phyloP scores from a whole-genome alignment of 2,329 filamentous ascomycete species.

The Ophiosphaerella herpotricha region DNA sequence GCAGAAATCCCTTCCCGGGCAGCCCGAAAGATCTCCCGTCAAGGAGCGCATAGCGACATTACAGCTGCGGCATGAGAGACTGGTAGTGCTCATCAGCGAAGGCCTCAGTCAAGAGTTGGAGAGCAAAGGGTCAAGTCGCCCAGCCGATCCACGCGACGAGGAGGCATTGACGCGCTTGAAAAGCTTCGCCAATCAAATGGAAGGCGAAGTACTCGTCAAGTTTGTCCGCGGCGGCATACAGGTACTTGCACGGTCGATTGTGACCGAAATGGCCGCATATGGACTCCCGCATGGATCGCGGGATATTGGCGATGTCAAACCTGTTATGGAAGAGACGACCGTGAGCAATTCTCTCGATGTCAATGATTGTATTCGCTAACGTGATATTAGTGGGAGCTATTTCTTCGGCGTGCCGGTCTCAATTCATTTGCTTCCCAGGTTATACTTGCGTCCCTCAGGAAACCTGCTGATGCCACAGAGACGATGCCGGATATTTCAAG shows the following conservation, averaged over 20 bases:
- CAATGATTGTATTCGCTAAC: conserved; percentile 3
- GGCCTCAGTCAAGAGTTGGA: conserved; percentile 35
- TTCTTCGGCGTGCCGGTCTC: conserved; percentile 67
- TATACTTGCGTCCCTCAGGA: conserved; percentile 54
- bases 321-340: conserved; percentile 63
- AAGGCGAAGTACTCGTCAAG: conserved; percentile 42
- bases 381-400: conserved; percentile 62
- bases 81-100: conserved; percentile 70
- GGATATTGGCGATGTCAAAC: conserved; percentile 36
- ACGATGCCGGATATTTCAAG: conserved; percentile 5
- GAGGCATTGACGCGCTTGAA: conserved; percentile 56
- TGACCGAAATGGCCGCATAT: conserved; percentile 41
- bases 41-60: conserved; percentile 60
- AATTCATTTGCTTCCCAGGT: conserved; percentile 74
- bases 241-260: conserved; percentile 42
- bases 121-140: conserved; percentile 19
- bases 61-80: conserved; percentile 65
- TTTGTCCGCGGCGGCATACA: conserved; percentile 51
- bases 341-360: conserved; percentile 22
- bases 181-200: conserved; percentile 52
- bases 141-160: conserved; percentile 49
- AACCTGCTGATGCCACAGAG: conserved; percentile 6
- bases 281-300: conserved; percentile 30
- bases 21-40: conserved; percentile 47
- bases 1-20: conserved; percentile 71